Evolutionary conservation across 129 eudicot genomes (phyloP), one percentile per base, ranked within the genome.

Genomic region (Centrapalus pauciflorus): DNA sequence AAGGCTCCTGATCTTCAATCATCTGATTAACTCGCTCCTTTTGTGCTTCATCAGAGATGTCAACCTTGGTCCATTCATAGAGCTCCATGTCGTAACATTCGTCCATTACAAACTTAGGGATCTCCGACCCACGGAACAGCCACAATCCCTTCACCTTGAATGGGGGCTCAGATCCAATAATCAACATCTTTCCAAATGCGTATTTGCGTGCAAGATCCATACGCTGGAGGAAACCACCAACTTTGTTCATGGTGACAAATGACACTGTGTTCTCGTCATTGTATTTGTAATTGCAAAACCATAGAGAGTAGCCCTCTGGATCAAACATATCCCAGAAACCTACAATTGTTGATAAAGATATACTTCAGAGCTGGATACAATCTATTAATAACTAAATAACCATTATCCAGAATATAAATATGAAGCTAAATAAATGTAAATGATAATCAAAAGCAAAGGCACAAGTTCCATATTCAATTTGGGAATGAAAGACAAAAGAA

Each of bases 301-400:
- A 89, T 1, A 94, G 87, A 26, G 97, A 94, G 87, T 94, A 94
- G 4, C 95, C 99, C 70, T 94, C 99, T 0, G 97, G 90, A 64
- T 94, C 99, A 51, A 80, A 94, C 97, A 94, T 94, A 35, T 94
- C 95, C 99, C 99, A 94, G 40, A 94, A 94, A 37, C 99, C 99
- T 94, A 72, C 56, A 64, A 17, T 6, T 5, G 23, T 27, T 13
- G 35, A 10, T 2, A 24, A 52, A n/a, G n/a, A n/a, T n/a, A n/a
- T n/a, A n/a, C n/a, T n/a, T n/a, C n/a, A n/a, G n/a, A n/a, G n/a
- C n/a, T n/a, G n/a, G n/a, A n/a, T n/a, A n/a, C n/a, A n/a, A n/a
- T n/a, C n/a, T n/a, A 34, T 34, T 11, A 34, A 2, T 3, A 34
- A 34, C 40, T 34, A 0, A 8, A 34, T 11, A 34, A 34, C n/a